Base-by-base conservation (phyloP, 345 rosid species). In the Eucalyptus lansdowneana region DNA sequence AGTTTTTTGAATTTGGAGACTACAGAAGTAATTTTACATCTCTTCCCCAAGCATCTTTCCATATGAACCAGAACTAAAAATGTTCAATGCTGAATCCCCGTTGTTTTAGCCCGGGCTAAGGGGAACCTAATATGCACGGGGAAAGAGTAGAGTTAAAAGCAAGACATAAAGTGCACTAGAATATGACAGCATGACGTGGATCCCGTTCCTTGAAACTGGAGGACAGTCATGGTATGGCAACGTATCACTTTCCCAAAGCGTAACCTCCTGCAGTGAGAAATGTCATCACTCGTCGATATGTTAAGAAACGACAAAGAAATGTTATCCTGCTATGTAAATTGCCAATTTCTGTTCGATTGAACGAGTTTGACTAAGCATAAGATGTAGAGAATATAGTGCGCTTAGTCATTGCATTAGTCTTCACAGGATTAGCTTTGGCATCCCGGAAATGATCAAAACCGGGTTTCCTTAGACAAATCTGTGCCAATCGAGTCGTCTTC, bases 141-240 rank as follows among this genome's bases (percentile, higher is more conserved):
- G 50, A 44, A 76, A 31, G 87, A 12, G 0, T n/a, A 37, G 14
- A 42, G 29, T 17, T 15, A 51, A 56, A 11, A 27, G 67, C 67
- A 25, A 25, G n/a, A 25, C n/a, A 12, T 5, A 11, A 60, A 60
- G 67, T 11, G 67, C 67, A 60, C 67, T 11, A 60, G 67, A 60
- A 25, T 2, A 3, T 25, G 14, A 60, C 67, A 86, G 6, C 56
- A 53, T 17, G 31, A 34, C 54, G 34, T 13, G 51, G 37, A 50
- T 40, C 47, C 53, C 53, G 62, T 90, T 95, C 99, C 99, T 96
- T 88, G 99, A 97, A 91, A 97, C 98, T 27, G 98, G 96, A 14
- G 98, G 98, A 87, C 99, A 97, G 92, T 97, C 95, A 90, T 97
- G 98, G 93, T 95, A 94, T 25, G 95, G 96, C 62, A 97, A 95